These are phyloP conservation scores for Fusarium decemcellulare DNA, from an alignment of 2,329 filamentous ascomycete genomes.

Conservation along the genomic window DNA sequence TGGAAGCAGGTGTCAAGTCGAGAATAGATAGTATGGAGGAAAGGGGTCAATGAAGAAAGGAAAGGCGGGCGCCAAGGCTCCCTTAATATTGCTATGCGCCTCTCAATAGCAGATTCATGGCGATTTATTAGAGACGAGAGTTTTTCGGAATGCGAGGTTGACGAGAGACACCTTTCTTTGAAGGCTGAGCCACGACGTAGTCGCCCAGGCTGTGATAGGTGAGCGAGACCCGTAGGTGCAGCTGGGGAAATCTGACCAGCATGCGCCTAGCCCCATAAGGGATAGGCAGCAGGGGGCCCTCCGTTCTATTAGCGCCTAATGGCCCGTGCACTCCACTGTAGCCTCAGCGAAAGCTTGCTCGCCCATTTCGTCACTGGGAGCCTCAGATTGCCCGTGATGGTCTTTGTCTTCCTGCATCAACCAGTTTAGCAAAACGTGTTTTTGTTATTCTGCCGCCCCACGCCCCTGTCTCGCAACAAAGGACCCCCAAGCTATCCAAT, in stretches of 20 bases:
- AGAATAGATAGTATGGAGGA: background rate
- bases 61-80: background rate
- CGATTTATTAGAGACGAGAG: background rate
- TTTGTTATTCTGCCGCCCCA: too few relatives aligned
- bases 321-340: slow-evolving; percentile 27
- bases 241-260: background rate
- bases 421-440: background rate
- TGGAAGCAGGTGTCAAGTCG: slow-evolving; percentile 4
- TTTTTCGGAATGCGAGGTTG: background rate
- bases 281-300: slow-evolving; percentile 1
- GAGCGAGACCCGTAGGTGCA: slow-evolving; percentile 5
- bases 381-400: slow-evolving; percentile 21
- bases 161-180: slow-evolving; percentile 15
- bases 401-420: slow-evolving; percentile 23
- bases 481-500: too few relatives aligned
- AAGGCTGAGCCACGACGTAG: slow-evolving; percentile 32
- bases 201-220: slow-evolving; percentile 28
- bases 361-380: slow-evolving; percentile 42
- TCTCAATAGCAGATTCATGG: slow-evolving; percentile 5
- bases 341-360: slow-evolving; percentile 10
- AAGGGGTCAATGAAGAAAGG: slow-evolving; percentile 3
- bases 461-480: background rate
- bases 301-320: background rate
- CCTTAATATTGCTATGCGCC: background rate
- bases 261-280: slow-evolving; percentile 12